A percentile compares a stretch with the other conserved stretches of the same genome.
phyloP scores from a whole-genome alignment of 495 filamentous ascomycete genomes.

The Neurospora terricola region DNA sequence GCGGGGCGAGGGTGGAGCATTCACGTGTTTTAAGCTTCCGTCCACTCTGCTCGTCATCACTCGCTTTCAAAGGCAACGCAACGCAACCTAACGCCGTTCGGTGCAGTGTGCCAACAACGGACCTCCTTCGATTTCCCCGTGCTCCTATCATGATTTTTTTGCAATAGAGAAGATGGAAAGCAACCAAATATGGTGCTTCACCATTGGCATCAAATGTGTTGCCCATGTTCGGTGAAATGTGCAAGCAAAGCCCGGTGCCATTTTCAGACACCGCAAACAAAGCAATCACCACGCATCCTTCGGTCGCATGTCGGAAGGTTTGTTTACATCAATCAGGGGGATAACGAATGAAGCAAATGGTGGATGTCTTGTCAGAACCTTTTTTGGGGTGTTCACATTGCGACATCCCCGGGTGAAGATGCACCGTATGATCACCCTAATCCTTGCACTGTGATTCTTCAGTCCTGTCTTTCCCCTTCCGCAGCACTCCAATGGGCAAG shows the following conservation, averaged over 20 bases:
- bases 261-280: not conserved
- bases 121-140: not conserved
- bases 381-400: not conserved
- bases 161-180: not conserved
- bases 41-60: conserved; percentile 9
- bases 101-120: not conserved
- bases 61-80: not conserved
- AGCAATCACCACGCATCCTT: not conserved
- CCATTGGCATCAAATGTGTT: not conserved
- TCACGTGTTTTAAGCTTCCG: conserved; percentile 9
- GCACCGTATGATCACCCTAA: not conserved
- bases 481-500: not conserved
- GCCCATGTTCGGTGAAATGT: not conserved
- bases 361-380: not conserved
- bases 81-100: not conserved
- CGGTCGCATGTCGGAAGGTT: not conserved
- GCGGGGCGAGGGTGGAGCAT: conserved; percentile 8
- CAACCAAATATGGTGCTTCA: not conserved
- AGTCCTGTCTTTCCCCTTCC: not conserved
- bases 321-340: not conserved
- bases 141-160: not conserved
- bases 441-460: not conserved
- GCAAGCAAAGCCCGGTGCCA: not conserved
- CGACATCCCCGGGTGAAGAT: not conserved
- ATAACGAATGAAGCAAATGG: not conserved